Conservation (phyloP, 805 yeast genomes). For the Debaryomyces maramus region DNA sequence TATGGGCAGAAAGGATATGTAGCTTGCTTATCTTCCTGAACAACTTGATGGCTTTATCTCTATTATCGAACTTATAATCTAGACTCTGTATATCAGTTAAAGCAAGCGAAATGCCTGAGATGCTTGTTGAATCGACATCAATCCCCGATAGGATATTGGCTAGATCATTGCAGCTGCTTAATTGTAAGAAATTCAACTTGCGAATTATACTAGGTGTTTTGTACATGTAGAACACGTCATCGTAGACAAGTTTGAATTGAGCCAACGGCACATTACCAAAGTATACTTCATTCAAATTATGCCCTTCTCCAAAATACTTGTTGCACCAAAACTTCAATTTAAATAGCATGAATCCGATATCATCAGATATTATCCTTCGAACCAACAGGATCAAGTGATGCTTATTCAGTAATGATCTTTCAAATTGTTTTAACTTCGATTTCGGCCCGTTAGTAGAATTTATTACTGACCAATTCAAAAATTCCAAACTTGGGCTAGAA, state of each 20-base stretch:
- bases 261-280: constrained; percentile 12
- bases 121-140: not conserved
- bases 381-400: constrained; percentile 1
- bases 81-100: not conserved
- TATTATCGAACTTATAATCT: not conserved
- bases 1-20: constrained; percentile 11
- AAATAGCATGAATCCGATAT: constrained; percentile 11
- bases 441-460: not conserved
- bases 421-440: constrained; percentile 8
- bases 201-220: not conserved
- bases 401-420: constrained; percentile 6
- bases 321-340: constrained; percentile 13
- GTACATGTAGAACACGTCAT: constrained; percentile 11
- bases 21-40: not conserved
- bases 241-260: constrained; percentile 10
- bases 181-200: constrained; percentile 7
- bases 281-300: constrained; percentile 5
- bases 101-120: not conserved
- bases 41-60: not conserved
- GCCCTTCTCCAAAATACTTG: constrained; percentile 3
- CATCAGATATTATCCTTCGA: constrained; percentile 9
- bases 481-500: not conserved
- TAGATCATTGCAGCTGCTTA: constrained; percentile 9
- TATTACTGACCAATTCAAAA: constrained; percentile 8
- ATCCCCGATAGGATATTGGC: not conserved